Evolutionary conservation across 768 basidiomycete genomes (phyloP), one percentile per base, ranked within the genome.

Genomic region (Tulasnella sp.): DNA sequence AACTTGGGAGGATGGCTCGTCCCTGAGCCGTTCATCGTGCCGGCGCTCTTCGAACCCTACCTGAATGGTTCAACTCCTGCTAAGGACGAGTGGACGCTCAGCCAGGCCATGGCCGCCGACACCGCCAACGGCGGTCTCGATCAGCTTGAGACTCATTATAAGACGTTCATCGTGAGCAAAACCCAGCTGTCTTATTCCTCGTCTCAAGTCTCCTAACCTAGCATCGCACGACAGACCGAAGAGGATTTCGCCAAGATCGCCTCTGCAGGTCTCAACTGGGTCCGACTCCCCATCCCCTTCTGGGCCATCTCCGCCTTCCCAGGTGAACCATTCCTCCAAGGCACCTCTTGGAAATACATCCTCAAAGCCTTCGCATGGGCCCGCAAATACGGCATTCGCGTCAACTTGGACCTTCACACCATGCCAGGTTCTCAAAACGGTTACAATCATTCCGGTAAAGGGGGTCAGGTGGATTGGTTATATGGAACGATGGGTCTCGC

Each of bases 1-100:
- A 98, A 97, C 69, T 69, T 97, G 27, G 92, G 90, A 63, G 95
- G 95, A 51, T 98, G 96, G 96, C 77, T 97, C 54, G 80, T 78
- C 64, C 41, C 64, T 60, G 30, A 62, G 42, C 60, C 58, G 1
- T 54, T 44, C 66, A 88, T 87, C 69, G 69, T 73, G 3, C 89
- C 88, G 4, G 80, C 80, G 30, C 78, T 93, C 41, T 94, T 80
- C 68, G 81, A 95, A 69, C 79, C 76, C 43, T 86, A 86, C 62
- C 66, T 78, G 34, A 72, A 66, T 42, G 69, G 73, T 24, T 72
- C 15, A 61, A 76, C 1, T 70, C 71, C 17, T 38, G 78, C 82
- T 5, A 74, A 88, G 7, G 89, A 92, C 62, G 89, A 92, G 71
- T 94, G 87, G 86, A 86, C 85, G 1, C 77, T 95, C 53, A 83